Conservation (phyloP, 805 yeast species). For the Candida parachauliodes region DNA sequence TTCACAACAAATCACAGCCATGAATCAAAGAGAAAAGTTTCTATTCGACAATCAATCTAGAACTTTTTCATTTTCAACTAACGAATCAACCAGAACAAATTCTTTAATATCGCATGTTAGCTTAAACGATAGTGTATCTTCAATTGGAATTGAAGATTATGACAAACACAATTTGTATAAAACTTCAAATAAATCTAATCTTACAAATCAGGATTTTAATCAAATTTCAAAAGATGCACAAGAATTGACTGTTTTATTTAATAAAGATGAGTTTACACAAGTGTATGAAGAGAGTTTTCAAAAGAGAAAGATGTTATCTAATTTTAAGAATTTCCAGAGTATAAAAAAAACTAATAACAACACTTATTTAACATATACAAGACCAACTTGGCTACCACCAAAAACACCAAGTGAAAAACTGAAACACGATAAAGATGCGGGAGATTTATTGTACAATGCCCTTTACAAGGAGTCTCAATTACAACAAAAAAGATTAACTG, state of each 20-base stretch:
- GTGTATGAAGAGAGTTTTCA: constrained; percentile 24
- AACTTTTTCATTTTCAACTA: constrained; percentile 24
- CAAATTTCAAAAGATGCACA: constrained; percentile 32
- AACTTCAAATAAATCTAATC: constrained; percentile 1
- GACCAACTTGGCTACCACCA: constrained; percentile 68
- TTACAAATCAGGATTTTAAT: constrained; percentile 10
- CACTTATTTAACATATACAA: constrained; percentile 41
- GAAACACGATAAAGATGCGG: constrained; percentile 54
- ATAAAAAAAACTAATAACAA: neutral
- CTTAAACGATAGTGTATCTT: constrained; percentile 13
- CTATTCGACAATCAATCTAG: constrained; percentile 19
- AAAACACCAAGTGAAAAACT: constrained; percentile 50
- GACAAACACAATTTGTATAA: neutral
- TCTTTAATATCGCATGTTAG: constrained; percentile 40
- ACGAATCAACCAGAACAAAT: constrained; percentile 41
- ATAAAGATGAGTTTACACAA: constrained; percentile 22
- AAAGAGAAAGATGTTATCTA: constrained; percentile 16
- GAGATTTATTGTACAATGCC: constrained; percentile 40
- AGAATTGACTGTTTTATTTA: constrained; percentile 25
- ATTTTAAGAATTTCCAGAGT: constrained; percentile 16
- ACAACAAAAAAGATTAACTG: constrained; percentile 24
- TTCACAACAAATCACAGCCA: constrained; percentile 48
- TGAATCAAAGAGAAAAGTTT: constrained; percentile 31
- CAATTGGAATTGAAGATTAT: constrained; percentile 3
- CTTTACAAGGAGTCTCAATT: constrained; percentile 34